Conservation (phyloP, 495 filamentous ascomycete species). For the Penicillium bovifimosum region DNA sequence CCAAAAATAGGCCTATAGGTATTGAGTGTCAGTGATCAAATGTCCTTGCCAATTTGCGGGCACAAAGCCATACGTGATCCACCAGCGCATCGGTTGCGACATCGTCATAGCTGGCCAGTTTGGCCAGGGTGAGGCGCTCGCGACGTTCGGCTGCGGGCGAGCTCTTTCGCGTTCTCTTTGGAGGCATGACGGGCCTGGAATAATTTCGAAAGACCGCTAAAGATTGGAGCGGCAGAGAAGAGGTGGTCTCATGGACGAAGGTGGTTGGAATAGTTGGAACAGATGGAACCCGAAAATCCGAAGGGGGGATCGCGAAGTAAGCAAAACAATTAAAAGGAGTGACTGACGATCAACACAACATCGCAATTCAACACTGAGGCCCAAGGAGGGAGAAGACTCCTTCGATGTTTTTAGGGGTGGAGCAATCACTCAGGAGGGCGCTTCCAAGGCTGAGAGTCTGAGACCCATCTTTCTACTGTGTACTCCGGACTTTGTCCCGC, state of each 20-base stretch:
- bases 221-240: not conserved
- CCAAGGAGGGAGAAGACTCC: not conserved
- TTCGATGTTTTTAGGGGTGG: slow-evolving; percentile 9
- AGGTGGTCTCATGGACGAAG: slow-evolving; percentile 6
- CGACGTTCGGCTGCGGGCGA: slow-evolving; percentile 46
- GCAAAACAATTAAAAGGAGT: slow-evolving; percentile 1
- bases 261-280: not conserved
- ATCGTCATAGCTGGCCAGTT: slow-evolving; percentile 91
- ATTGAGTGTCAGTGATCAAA: slow-evolving; percentile 17
- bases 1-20: slow-evolving; percentile 81
- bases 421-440: not conserved
- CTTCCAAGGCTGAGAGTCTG: no score
- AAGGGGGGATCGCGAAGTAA: not conserved
- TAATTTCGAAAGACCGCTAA: not conserved
- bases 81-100: slow-evolving; percentile 93
- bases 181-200: slow-evolving; percentile 26
- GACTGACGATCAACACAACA: not conserved
- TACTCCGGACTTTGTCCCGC: not conserved
- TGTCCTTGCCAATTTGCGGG: not conserved
- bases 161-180: slow-evolving; percentile 41
- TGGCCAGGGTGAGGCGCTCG: slow-evolving; percentile 73
- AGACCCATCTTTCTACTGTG: not conserved
- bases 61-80: slow-evolving; percentile 71
- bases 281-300: not conserved
- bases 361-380: slow-evolving; percentile 4